These are phyloP conservation scores for Euryodendron excelsum DNA, from an alignment of 148 eudicot genomes.

Conservation along the genomic window DNA sequence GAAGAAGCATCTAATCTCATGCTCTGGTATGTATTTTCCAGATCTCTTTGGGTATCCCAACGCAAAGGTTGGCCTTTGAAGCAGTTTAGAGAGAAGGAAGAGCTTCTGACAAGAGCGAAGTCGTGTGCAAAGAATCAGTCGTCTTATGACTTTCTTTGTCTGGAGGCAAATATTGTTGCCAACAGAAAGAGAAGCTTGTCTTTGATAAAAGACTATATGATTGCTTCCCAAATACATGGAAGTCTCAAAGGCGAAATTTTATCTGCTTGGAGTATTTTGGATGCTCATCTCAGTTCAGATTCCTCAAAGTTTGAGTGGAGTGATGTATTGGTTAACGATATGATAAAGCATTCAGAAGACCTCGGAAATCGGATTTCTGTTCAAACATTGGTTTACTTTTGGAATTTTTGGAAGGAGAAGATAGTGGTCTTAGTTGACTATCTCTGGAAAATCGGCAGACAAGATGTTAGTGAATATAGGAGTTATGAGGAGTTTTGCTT, in stretches of 20 bases:
- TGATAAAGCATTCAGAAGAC: constrained; percentile 19
- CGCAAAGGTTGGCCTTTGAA: constrained; percentile 57
- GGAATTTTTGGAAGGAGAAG: constrained; percentile 43
- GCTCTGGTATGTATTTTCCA: constrained; percentile 31
- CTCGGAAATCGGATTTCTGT: constrained; percentile 27
- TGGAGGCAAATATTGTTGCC: constrained; percentile 31
- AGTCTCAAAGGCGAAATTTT: constrained; percentile 35
- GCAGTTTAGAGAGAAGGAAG: constrained; percentile 34
- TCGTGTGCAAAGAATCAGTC: constrained; percentile 25
- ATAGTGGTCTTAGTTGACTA: constrained; percentile 27
- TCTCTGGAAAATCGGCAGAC: constrained; percentile 14
- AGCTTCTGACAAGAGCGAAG: constrained; percentile 42
- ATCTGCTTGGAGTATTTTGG: constrained; percentile 41
- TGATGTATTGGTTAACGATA: constrained; percentile 14
- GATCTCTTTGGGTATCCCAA: constrained; percentile 38
- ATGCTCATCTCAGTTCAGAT: constrained; percentile 25
- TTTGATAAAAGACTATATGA: background rate
- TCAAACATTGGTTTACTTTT: constrained; percentile 41
- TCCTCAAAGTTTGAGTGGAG: constrained; percentile 36
- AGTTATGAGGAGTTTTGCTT: constrained; percentile 38
- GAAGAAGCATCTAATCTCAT: constrained; percentile 35
- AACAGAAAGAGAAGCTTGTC: constrained; percentile 24
- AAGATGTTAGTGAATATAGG: constrained; percentile 6
- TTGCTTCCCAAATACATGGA: constrained; percentile 21
- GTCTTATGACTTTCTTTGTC: constrained; percentile 28